These are phyloP conservation scores for Neodidymelliopsis sp. DNA, from an alignment of 2,329 filamentous ascomycete species.

Conservation along the genomic window DNA sequence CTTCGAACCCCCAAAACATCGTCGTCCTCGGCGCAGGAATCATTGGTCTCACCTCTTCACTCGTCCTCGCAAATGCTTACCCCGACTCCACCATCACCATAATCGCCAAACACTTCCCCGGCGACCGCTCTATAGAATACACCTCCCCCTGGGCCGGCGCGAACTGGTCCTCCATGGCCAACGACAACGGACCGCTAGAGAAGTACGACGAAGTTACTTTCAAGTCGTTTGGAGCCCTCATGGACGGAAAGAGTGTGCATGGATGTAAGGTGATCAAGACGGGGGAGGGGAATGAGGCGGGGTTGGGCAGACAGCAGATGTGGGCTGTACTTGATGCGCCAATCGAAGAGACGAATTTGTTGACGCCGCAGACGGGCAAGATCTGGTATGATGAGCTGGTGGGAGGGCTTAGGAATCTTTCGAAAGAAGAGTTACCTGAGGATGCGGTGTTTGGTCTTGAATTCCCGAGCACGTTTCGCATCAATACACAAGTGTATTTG, in stretches of 20 bases:
- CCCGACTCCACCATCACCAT: conserved; percentile 69
- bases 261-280: conserved; percentile 21
- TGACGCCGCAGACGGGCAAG: conserved; percentile 48
- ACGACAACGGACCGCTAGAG: conserved; percentile 44
- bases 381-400: conserved; percentile 55
- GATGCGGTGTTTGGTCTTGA: conserved; percentile 50
- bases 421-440: conserved; percentile 40
- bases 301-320: conserved; percentile 38
- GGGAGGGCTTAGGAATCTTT: conserved; percentile 44
- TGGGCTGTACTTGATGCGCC: conserved; percentile 40
- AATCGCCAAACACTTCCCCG: conserved; percentile 88
- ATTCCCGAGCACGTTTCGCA: conserved; percentile 46
- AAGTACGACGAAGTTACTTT: conserved; percentile 44
- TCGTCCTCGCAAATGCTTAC: conserved; percentile 64
- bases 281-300: conserved; percentile 35
- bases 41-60: conserved; percentile 70
- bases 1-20: conserved; percentile 25
- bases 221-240: conserved; percentile 35
- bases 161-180: conserved; percentile 70
- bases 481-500: conserved; percentile 50
- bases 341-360: conserved; percentile 43
- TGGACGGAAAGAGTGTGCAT: conserved; percentile 32
- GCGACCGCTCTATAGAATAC: conserved; percentile 91
- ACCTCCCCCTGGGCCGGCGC: conserved; percentile 89
- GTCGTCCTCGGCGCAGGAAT: conserved; percentile 64